Base-by-base conservation (phyloP, 176 grass and related monocot genomes). In the Tuctoria greenei region DNA sequence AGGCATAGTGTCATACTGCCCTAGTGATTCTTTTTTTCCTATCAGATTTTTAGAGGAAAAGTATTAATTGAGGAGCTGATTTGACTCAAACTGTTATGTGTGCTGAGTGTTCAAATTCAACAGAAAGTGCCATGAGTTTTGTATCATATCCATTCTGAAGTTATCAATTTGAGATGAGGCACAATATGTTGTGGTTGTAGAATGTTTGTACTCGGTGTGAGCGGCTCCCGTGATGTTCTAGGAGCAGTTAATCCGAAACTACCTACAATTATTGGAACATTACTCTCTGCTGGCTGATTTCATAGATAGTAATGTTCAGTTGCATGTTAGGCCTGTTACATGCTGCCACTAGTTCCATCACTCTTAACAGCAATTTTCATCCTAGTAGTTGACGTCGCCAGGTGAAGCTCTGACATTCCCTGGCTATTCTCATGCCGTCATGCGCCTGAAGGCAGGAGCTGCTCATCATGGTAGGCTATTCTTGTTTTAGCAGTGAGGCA, bases 41-140 rank as follows among this genome's bases (percentile, higher is more conserved):
- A 71, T 76, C 43, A 79, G 43, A 78, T 88, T 79, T 83, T 64
- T 74, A 86, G 71, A 81, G 36, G n/a, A 64, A 37, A 36, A 66
- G 54, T 35, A 41, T 68, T 80, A 15, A 35, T 71, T 9, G 72
- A 66, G 60, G 59, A 72, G 23, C 38, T 61, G 44, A 55, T 79
- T 74, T 43, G 41, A 38, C 54, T 67, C 1, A 7, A 36, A 77
- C n/a, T 5, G 16, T 51, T 74, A 20, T 17, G 3, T 26, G 43
- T 54, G 26, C n/a, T 7, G 17, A 62, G 9, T 23, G 10, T 51
- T n/a, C 15, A 64, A 20, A 34, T 71, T 56, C 7, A 55, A 39
- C 7, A 55, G 27, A 57, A 10, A 74, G 18, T 58, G 5, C 1
- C 81, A 59, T 24, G 39, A 65, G 5, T 46, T 64, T 11, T 88